Evolutionary conservation across 1,284 basidiomycete species (phyloP).

Genomic region (Trichosporon sp.): DNA sequence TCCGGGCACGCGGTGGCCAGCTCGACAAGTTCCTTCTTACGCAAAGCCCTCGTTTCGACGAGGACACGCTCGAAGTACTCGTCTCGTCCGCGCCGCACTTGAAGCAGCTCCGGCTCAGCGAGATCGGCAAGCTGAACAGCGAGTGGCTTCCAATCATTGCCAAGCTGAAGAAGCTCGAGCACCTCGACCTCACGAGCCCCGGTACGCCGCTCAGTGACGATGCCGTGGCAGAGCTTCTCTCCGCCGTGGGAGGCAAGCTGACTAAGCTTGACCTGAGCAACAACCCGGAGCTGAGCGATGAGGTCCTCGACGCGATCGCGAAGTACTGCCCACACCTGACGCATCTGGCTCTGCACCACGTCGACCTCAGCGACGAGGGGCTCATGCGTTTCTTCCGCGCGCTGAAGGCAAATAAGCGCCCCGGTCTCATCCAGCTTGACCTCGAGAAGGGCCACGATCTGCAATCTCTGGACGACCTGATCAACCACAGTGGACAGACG

Average conservation of each 20-base stretch:
- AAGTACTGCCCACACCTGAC: constrained; percentile 62
- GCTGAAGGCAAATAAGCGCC: constrained; percentile 43
- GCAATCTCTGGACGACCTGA: constrained; percentile 65
- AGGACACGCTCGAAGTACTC: constrained; percentile 68
- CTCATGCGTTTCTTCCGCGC: constrained; percentile 68
- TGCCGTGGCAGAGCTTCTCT: constrained; percentile 64
- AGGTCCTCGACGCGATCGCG: constrained; percentile 65
- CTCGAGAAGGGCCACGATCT: constrained; percentile 67
- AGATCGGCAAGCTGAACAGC: constrained; percentile 74
- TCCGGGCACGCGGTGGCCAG: constrained; percentile 64
- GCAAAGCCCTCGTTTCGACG: constrained; percentile 85
- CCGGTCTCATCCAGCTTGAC: constrained; percentile 61
- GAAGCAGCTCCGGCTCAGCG: constrained; percentile 72
- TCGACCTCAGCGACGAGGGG: constrained; percentile 70
- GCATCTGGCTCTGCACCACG: constrained; percentile 64
- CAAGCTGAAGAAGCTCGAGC: constrained; percentile 46
- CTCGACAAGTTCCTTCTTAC: constrained; percentile 76
- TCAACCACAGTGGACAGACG: constrained; percentile 68
- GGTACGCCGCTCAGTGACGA: constrained; percentile 62
- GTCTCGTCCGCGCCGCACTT: constrained; percentile 67
- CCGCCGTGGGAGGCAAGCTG: constrained; percentile 61
- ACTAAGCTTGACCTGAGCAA: constrained; percentile 68
- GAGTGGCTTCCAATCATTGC: constrained; percentile 65
- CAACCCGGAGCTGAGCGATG: constrained; percentile 64
- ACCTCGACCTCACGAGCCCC: constrained; percentile 52